These are phyloP conservation scores for Termitomyces sp. DNA, from an alignment of 768 basidiomycete species.

Conservation along the genomic window DNA sequence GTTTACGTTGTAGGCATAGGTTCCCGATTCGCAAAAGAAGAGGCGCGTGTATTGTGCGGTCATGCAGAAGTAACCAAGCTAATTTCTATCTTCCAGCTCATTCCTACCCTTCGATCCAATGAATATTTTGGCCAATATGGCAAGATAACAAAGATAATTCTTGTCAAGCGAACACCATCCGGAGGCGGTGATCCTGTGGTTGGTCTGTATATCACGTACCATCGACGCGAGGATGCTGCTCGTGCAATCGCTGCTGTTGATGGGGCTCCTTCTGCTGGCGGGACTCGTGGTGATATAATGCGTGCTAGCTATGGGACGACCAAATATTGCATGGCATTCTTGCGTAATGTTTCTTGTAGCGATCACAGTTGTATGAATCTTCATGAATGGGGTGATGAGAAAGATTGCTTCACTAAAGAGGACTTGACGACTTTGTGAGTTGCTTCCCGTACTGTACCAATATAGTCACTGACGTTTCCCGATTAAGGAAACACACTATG, in stretches of 20 bases:
- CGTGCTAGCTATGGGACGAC: constrained; percentile 95
- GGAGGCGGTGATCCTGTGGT: constrained; percentile 70
- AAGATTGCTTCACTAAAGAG: constrained; percentile 96
- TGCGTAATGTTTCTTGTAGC: constrained; percentile 78
- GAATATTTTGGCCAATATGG: constrained; percentile 99
- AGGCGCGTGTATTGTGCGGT: constrained; percentile 49
- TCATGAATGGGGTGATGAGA: constrained; percentile 98
- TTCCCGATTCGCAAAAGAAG: constrained; percentile 91
- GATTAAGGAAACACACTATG: constrained; percentile 80
- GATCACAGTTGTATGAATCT: constrained; percentile 91
- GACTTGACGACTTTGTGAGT: constrained; percentile 86
- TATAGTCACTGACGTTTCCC: constrained; percentile 4
- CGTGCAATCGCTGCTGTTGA: constrained; percentile 92
- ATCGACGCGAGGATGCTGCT: constrained; percentile 91
- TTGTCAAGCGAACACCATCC: constrained; percentile 83
- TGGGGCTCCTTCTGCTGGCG: constrained; percentile 86
- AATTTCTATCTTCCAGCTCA: constrained; percentile 5
- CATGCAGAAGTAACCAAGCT: background rate
- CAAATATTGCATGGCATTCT: constrained; percentile 95
- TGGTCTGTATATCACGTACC: constrained; percentile 96
- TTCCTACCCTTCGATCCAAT: constrained; percentile 77
- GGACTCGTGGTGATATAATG: constrained; percentile 76
- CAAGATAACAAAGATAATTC: constrained; percentile 92
- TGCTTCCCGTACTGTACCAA: constrained; percentile 8
- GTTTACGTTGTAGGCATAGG: constrained; percentile 97